phyloP scores from a whole-genome alignment of 306 rosid species.

The Parietaria judaica region DNA sequence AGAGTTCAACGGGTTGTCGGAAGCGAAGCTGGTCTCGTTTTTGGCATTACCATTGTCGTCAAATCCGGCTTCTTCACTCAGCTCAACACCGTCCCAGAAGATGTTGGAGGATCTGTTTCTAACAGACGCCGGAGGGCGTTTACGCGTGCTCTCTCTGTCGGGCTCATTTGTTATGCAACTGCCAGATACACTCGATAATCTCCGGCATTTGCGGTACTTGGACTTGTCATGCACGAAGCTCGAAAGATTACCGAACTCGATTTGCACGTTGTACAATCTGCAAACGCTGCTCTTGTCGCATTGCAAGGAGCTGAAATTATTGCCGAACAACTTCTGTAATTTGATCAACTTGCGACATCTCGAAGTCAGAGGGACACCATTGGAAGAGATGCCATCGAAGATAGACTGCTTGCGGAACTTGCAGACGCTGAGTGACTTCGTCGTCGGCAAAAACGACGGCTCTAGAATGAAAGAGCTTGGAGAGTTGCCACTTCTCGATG shows the following conservation, averaged over 20 bases:
- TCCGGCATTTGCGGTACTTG: slow-evolving; percentile 11
- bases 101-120: background rate
- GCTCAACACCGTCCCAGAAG: background rate
- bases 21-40: background rate
- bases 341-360: slow-evolving; percentile 15
- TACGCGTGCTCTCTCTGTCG: background rate
- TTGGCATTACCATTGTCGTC: background rate
- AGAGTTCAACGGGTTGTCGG: background rate
- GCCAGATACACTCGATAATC: background rate
- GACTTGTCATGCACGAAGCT: slow-evolving; percentile 8
- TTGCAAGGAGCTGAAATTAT: background rate
- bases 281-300: slow-evolving; percentile 12
- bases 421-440: slow-evolving; percentile 2
- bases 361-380: background rate
- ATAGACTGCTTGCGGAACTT: slow-evolving; percentile 1
- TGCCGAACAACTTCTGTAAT: slow-evolving; percentile 12
- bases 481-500: background rate
- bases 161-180: background rate
- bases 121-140: background rate
- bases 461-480: slow-evolving; percentile 1
- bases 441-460: background rate
- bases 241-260: background rate
- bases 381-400: slow-evolving; percentile 10
- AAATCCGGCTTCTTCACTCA: too few relatives aligned
- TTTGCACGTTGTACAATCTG: slow-evolving; percentile 15